A percentile compares a stretch with the other conserved stretches of the same genome.
Conservation (phyloP, 768 basidiomycete genomes). For the Phlebiopsis flavidoalba region DNA sequence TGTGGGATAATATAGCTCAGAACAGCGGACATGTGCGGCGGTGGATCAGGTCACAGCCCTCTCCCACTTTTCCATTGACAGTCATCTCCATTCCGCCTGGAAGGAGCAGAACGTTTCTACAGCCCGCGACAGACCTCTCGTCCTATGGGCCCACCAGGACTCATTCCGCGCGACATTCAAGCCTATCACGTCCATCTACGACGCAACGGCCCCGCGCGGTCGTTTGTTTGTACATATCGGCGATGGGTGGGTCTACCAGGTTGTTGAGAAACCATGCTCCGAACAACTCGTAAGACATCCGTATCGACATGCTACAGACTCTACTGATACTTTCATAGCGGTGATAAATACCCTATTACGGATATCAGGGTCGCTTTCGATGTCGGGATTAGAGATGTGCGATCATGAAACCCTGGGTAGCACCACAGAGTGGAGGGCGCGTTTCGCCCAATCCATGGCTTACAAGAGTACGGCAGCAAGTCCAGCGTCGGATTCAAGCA, state of each 20-base stretch:
- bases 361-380: constrained; percentile 21
- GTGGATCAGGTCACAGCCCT: constrained; percentile 23
- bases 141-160: constrained; percentile 11
- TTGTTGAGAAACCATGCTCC: constrained; percentile 4
- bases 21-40: constrained; percentile 15
- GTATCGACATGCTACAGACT: neutral
- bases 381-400: constrained; percentile 19
- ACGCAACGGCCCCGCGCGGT: constrained; percentile 17
- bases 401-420: constrained; percentile 3
- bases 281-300: neutral
- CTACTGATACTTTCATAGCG: constrained; percentile 1
- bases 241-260: constrained; percentile 11
- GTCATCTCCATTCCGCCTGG: constrained; percentile 15
- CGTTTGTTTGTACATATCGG: constrained; percentile 15
- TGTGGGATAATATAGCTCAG: constrained; percentile 13
- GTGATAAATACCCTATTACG: constrained; percentile 3
- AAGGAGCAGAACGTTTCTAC: neutral
- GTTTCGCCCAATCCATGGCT: constrained; percentile 5
- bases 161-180: constrained; percentile 20
- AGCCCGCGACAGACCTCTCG: neutral
- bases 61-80: constrained; percentile 20
- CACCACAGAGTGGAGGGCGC: neutral
- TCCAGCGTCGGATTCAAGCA: constrained; percentile 17
- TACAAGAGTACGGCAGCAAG: constrained; percentile 12
- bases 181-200: constrained; percentile 17